Conservation (phyloP, 1,284 basidiomycete genomes). For the Heterobasidion annosum region DNA sequence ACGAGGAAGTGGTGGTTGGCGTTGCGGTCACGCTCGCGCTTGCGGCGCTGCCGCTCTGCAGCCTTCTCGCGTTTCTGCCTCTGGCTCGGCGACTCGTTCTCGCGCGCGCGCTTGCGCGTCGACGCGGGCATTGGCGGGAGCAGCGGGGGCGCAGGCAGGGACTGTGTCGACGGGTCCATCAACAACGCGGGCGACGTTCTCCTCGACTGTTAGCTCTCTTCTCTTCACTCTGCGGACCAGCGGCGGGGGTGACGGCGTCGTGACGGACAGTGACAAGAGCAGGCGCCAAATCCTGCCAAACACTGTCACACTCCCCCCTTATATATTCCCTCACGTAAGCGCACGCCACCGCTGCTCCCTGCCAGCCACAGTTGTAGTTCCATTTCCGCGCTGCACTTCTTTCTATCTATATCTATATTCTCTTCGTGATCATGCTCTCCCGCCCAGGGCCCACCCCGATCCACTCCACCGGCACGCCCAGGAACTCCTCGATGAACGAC, state of each 20-base stretch:
- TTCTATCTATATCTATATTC: neutral
- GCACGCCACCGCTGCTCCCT: neutral
- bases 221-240: constrained; percentile 5
- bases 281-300: constrained; percentile 9
- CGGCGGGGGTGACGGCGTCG: constrained; percentile 27
- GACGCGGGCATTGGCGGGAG: constrained; percentile 19
- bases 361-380: no score
- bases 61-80: constrained; percentile 71
- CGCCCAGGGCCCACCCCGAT: constrained; percentile 86
- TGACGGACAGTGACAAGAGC: constrained; percentile 21
- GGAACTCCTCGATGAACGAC: constrained; percentile 78
- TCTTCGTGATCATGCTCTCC: constrained; percentile 64
- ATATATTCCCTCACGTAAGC: constrained; percentile 9
- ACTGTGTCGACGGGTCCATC: constrained; percentile 21
- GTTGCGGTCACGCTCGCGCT: constrained; percentile 66
- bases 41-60: constrained; percentile 68
- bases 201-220: constrained; percentile 5
- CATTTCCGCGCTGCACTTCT: neutral
- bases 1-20: constrained; percentile 25
- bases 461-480: constrained; percentile 82
- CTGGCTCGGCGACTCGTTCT: constrained; percentile 63
- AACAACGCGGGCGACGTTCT: constrained; percentile 1
- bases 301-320: constrained; percentile 22
- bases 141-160: constrained; percentile 10
- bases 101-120: constrained; percentile 49